Conservation (phyloP, 768 basidiomycete species). For the Rhizopogon salebrosus region DNA sequence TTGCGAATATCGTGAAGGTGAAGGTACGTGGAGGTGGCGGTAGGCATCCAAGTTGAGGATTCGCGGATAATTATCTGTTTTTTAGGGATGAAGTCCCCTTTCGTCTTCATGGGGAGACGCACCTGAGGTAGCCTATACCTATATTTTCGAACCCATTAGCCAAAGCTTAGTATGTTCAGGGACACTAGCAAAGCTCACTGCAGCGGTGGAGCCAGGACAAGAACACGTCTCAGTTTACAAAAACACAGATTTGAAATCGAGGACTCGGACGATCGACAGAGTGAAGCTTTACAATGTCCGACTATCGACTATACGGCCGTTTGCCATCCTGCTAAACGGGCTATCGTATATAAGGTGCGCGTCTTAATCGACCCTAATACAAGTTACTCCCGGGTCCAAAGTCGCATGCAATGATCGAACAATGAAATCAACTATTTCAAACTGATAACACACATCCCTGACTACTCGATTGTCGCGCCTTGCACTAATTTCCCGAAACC, state of each 20-base stretch:
- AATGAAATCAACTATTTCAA: not conserved
- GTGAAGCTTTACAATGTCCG: too few species aligned
- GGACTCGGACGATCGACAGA: not conserved
- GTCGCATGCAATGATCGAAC: not conserved
- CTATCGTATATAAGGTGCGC: not conserved
- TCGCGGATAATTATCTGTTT: not conserved
- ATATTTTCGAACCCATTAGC: not conserved
- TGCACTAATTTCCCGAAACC: too few species aligned
- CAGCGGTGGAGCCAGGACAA: not conserved
- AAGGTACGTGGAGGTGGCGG: not conserved
- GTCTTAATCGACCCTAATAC: not conserved
- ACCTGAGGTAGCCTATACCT: not conserved
- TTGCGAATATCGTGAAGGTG: not conserved
- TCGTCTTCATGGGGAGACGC: not conserved
- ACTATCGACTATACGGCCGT: not conserved
- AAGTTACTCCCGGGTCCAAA: not conserved
- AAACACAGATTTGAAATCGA: not conserved
- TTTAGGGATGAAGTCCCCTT: not conserved
- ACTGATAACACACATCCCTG: too few species aligned
- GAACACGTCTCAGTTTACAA: conserved; percentile 2
- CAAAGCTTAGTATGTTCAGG: not conserved
- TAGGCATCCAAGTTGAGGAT: not conserved
- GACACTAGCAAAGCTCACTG: not conserved
- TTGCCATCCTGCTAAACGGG: not conserved
- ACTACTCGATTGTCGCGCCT: too few species aligned